These are phyloP conservation scores for Xylaria castorea DNA, from an alignment of 495 filamentous ascomycete genomes.

Conservation along the genomic window DNA sequence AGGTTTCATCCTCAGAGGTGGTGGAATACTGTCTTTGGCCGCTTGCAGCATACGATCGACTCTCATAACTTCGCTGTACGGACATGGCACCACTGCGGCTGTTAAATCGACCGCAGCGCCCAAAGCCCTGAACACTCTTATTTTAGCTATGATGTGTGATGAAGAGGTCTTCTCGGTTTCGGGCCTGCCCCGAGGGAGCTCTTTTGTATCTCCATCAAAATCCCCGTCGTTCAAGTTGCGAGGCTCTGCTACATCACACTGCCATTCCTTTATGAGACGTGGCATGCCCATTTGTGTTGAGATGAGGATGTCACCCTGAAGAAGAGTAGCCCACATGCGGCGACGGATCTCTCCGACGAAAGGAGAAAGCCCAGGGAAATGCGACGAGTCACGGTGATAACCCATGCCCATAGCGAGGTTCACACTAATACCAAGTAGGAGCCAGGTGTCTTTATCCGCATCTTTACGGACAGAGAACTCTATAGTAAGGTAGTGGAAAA, in stretches of 20 bases:
- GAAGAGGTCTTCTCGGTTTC: constrained; percentile 46
- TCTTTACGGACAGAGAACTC: constrained; percentile 45
- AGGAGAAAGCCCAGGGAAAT: constrained; percentile 42
- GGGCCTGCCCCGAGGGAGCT: constrained; percentile 49
- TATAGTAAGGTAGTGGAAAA: constrained; percentile 43
- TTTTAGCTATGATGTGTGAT: constrained; percentile 50
- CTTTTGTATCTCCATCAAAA: constrained; percentile 45
- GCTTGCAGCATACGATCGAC: constrained; percentile 47
- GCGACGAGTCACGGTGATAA: constrained; percentile 46
- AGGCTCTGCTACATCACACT: constrained; percentile 52
- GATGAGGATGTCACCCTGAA: constrained; percentile 47
- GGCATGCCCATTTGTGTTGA: constrained; percentile 57
- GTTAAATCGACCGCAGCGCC: constrained; percentile 50
- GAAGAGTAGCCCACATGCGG: constrained; percentile 48
- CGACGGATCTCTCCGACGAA: constrained; percentile 54
- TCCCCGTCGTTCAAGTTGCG: constrained; percentile 54
- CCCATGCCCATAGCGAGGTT: constrained; percentile 50
- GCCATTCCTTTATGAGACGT: constrained; percentile 51
- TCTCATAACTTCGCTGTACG: constrained; percentile 47
- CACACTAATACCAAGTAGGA: constrained; percentile 45
- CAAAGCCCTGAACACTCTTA: constrained; percentile 51
- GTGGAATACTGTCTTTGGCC: constrained; percentile 42
- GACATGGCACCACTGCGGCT: constrained; percentile 33
- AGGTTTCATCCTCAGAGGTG: constrained; percentile 40
- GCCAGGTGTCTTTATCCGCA: constrained; percentile 43